Evolutionary conservation across 441 rosid genomes (phyloP), one percentile per base, ranked within the genome.

Genomic region (Geranium incanum): DNA sequence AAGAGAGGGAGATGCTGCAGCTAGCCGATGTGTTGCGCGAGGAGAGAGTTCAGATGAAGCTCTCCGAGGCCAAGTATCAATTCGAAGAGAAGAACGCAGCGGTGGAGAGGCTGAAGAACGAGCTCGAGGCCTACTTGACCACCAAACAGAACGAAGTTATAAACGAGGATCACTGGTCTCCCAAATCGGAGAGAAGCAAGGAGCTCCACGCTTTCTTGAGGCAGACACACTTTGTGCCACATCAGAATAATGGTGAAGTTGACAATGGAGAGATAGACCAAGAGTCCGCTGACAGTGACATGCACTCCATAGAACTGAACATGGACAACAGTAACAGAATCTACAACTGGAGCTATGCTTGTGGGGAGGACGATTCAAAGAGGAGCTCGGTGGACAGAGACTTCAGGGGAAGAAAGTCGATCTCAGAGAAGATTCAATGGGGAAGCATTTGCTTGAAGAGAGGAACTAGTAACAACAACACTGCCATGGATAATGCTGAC

Each of bases 1-100:
- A 90, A 78, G 93, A 89, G 78, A 84, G 95, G 76, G 97, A 94
- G 81, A 88, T 89, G 87, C 69, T 87, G 83, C 92, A 87, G 78
- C 73, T 93, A 75, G 92, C 93, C 28, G 93, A 88, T 62, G 86
- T 85, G 48, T 71, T 89, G 67, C 86, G 86, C 0, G 97, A 93
- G 72, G 93, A 85, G 77, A 86, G 91, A 76, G 88, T 84, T 70
- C 97, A 89, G 50, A 83, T 82, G 92, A 89, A 91, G 79, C 91
- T 85, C 66, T 85, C 92, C 0, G 97, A 87, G 21, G 97, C 91
- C 75, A 90, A 92, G 74, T 83, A 85, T 78, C 92, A 82, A 73
- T 86, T 84, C 3, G 95, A 88, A 81, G 97, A 90, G 84, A 90
- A 89, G 77, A 88, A 90, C 73, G 86, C 87, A 60, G 96, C 89